Evolutionary conservation across 495 filamentous ascomycete species (phyloP), one percentile per base, ranked within the genome.

Genomic region (Bacidia rubella): DNA sequence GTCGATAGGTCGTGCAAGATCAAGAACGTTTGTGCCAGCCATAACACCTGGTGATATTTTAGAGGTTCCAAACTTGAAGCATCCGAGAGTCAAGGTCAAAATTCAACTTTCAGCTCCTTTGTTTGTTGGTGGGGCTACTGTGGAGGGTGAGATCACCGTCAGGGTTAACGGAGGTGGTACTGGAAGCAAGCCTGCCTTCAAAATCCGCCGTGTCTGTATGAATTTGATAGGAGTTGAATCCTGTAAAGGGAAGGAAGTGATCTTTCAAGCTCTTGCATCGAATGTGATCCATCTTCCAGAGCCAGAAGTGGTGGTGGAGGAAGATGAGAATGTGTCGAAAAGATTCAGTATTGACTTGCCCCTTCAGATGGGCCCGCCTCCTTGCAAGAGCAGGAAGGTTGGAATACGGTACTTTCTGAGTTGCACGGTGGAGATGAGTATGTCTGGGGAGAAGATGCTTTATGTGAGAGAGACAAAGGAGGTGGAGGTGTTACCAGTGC

Each of bases 261-360:
- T 72, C n/a, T 78, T 78, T 54, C 65, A 75, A 42, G 66, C 65
- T 51, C 57, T 78, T 40, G 69, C 69, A 19, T 72, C 62, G 46
- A 76, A 76, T 41, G 59, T 78, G 17, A 66, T 78, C 5, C 75
- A 78, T 54, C 62, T 60, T 27, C 63, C 64, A 20, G 69, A 76
- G 53, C 70, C 70, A 11, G n/a, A n/a, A n/a, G n/a, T n/a, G n/a
- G n/a, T n/a, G n/a, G n/a, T n/a, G n/a, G n/a, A n/a, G n/a, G n/a
- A 35, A 35, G 29, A 35, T 35, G 29, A 72, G 70, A 65, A 68
- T 52, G 62, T 74, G 3, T 62, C 63, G 43, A 70, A 71, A 10
- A 75, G 71, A 0, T 79, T 80, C 54, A 63, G 70, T 19, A 42
- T 80, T 26, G 73, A 72, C 50, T 61, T 79, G 24, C 77, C 77